Evolutionary conservation across 108 stramenopile genomes (phyloP).

Genomic region (Seminavis robusta): DNA sequence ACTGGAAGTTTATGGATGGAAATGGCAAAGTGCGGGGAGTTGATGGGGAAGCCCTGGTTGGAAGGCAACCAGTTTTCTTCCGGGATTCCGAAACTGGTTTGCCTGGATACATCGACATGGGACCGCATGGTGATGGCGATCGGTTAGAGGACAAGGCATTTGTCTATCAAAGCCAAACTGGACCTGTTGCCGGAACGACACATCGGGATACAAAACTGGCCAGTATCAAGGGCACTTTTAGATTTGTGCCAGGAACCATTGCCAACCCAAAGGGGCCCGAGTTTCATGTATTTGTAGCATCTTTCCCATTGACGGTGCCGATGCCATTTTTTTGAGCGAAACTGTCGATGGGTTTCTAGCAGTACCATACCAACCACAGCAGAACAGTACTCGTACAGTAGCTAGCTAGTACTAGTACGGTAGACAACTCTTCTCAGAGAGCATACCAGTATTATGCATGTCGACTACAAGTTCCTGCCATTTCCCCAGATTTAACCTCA

Average conservation of each 20-base stretch:
- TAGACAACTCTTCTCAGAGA: no score
- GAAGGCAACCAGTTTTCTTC: constrained; percentile 12
- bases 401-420: no score
- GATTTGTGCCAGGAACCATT: constrained; percentile 12
- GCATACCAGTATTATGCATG: no score
- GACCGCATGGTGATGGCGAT: constrained; percentile 7
- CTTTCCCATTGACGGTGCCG: constrained; percentile 7
- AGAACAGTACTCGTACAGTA: no score
- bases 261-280: background rate
- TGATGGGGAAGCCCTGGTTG: constrained; percentile 6
- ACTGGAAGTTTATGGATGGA: constrained; percentile 12
- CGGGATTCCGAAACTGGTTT: constrained; percentile 3
- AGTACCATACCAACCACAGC: no score
- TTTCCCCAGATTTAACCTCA: no score
- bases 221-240: constrained; percentile 6
- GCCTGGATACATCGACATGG: constrained; percentile 8
- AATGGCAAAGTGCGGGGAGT: constrained; percentile 7
- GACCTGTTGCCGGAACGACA: constrained; percentile 12
- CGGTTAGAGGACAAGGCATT: background rate
- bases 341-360: background rate
- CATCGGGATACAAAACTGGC: background rate
- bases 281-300: constrained; percentile 4
- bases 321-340: constrained; percentile 10
- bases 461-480: no score
- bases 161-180: constrained; percentile 15